Evolutionary conservation across 2,329 filamentous ascomycete genomes (phyloP).

Genomic region (Pseudogymnoascus sp.): DNA sequence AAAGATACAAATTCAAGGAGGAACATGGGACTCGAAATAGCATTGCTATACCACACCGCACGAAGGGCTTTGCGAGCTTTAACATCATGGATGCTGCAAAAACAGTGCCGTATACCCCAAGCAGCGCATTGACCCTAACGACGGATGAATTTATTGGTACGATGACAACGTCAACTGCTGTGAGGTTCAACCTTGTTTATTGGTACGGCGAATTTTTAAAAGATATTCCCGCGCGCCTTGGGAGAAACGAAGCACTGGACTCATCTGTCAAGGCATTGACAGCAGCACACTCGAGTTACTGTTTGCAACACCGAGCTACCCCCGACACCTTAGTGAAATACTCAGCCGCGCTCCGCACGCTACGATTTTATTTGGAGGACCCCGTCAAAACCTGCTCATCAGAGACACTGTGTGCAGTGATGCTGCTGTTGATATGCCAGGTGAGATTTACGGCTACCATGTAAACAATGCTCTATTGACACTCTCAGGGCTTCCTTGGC

Average conservation of each 20-base stretch:
- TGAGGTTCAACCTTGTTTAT: conserved; percentile 38
- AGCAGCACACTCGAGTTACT: background rate
- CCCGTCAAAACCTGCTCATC: conserved; percentile 26
- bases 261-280: background rate
- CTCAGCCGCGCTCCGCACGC: conserved; percentile 5
- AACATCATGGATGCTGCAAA: background rate
- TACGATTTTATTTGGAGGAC: conserved; percentile 26
- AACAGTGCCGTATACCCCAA: background rate
- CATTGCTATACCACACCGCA: background rate
- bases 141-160: conserved; percentile 28
- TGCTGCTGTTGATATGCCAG: conserved; percentile 30
- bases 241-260: conserved; percentile 36
- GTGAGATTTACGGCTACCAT: background rate
- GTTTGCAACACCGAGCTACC: background rate
- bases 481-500: background rate
- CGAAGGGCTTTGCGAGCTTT: background rate
- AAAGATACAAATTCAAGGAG: conserved; percentile 44
- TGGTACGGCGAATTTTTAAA: conserved; percentile 41
- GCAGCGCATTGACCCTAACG: conserved; percentile 25
- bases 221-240: conserved; percentile 39
- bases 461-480: background rate
- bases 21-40: background rate
- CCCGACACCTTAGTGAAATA: background rate
- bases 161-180: conserved; percentile 34
- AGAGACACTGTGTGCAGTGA: conserved; percentile 32